Evolutionary conservation across 768 basidiomycete genomes (phyloP), one percentile per base, ranked within the genome.

Genomic region (Candolleomyces aberdarensis): DNA sequence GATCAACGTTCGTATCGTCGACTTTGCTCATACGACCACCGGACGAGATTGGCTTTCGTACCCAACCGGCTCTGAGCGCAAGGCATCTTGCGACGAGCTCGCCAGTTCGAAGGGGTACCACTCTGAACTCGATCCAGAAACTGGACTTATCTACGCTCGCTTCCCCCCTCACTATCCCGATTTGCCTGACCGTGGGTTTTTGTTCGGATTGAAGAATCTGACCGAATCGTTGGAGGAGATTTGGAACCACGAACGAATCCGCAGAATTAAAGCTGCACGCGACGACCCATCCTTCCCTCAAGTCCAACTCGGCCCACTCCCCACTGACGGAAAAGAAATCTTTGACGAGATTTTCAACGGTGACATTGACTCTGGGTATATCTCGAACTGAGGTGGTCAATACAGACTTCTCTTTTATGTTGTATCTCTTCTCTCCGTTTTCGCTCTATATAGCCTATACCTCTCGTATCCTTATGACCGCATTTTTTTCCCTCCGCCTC

Each of bases 21-120:
- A 99, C 75, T 99, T 99, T 75, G 97, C 96, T 13, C 96, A 98
- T 70, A 98, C 97, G 56, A 98, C 95, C 9, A 98, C 96, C 1
- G 97, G 97, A 13, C 82, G 82, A 22, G 97, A 99, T 73, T 98
- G 93, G 85, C 74, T 91, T 47, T 82, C 88, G 11, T 82, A 83
- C 69, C 83, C 87, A 1, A 74, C 81, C 3, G 72, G 79, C 20
- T 71, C 76, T 40, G 78, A 77, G 60, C 75, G 73, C 40, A 62
- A 66, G 46, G 66, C 72, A 32, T 70, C 78, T 14, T 72, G 77
- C 61, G 83, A 86, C 65, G 76, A 80, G 50, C 79, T 78, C 59
- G 78, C 81, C 57, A 84, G 83, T 64, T 80, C 80, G 10, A 88
- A 88, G 70, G 93, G 91, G 7, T 96, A 94, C 75, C 82, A 88